Evolutionary conservation across 164 flowering plant genomes (phyloP).

Genomic region (Euptelea pleiosperma): DNA sequence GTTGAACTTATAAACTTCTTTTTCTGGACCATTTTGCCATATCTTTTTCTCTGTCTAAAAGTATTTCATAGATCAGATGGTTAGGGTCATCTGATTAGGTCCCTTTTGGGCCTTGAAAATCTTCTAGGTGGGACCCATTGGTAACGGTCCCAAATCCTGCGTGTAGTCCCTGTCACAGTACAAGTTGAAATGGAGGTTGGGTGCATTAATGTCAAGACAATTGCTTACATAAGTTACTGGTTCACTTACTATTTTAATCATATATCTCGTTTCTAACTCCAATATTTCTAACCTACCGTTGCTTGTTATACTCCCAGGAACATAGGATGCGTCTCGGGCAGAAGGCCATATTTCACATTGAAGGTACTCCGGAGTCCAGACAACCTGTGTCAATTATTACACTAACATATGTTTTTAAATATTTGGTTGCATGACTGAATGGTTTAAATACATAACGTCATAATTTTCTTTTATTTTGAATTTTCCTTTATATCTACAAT

Average conservation of each 20-base stretch:
- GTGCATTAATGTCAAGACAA: too few species aligned
- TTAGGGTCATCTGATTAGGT: background rate
- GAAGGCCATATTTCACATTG: constrained; percentile 95
- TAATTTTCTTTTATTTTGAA: too few species aligned
- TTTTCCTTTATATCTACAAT: too few species aligned
- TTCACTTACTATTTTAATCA: background rate
- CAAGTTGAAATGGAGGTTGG: background rate
- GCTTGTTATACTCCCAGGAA: constrained; percentile 51
- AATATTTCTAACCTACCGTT: background rate
- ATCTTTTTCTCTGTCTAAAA: background rate
- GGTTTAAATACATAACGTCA: too few species aligned
- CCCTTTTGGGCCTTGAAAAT: background rate
- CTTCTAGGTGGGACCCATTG: background rate
- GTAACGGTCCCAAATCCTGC: background rate
- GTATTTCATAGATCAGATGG: background rate
- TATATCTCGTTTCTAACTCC: background rate
- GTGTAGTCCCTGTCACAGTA: background rate
- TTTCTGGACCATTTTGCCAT: background rate
- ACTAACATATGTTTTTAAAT: background rate
- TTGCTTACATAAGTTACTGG: too few species aligned
- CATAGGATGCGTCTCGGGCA: constrained; percentile 99
- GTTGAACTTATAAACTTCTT: background rate
- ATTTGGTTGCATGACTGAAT: background rate
- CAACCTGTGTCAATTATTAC: too few species aligned
- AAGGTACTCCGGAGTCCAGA: constrained; percentile 69